Conservation (phyloP, 306 rosid species). For the Argentina anserina region DNA sequence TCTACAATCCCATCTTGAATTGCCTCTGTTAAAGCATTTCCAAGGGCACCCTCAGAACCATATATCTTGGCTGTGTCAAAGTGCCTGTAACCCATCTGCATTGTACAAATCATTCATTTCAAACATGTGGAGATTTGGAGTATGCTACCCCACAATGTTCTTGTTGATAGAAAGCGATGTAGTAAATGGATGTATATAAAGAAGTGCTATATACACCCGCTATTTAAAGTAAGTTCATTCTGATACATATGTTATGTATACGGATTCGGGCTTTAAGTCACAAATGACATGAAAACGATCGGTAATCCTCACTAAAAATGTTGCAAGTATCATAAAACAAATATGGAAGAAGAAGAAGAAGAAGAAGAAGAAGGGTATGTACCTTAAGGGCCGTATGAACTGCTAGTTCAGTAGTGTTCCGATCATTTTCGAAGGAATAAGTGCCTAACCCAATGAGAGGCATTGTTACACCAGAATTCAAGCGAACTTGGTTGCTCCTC, state of each 20-base stretch:
- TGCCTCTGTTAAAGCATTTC: constrained; percentile 55
- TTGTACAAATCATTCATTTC: background rate
- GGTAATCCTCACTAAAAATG: too few relatives aligned
- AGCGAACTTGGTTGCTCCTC: constrained; percentile 52
- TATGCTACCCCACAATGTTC: background rate
- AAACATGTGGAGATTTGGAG: background rate
- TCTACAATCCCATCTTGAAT: constrained; percentile 33
- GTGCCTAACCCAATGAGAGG: constrained; percentile 87
- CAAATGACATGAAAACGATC: too few relatives aligned
- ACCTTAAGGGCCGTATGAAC: constrained; percentile 79
- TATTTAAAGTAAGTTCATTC: too few relatives aligned
- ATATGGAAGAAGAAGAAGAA: background rate
- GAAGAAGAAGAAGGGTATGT: background rate
- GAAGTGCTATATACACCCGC: background rate
- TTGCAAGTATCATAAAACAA: background rate
- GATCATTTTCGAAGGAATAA: constrained; percentile 60
- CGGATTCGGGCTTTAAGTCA: too few relatives aligned
- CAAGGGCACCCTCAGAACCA: constrained; percentile 79
- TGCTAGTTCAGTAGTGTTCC: constrained; percentile 54
- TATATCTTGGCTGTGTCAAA: constrained; percentile 89
- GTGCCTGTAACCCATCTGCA: constrained; percentile 85
- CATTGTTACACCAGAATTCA: constrained; percentile 74
- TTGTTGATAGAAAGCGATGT: background rate
- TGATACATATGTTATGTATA: too few relatives aligned
- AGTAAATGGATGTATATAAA: background rate